Evolutionary conservation across 768 basidiomycete species (phyloP).

Genomic region (Boletus bicolor): DNA sequence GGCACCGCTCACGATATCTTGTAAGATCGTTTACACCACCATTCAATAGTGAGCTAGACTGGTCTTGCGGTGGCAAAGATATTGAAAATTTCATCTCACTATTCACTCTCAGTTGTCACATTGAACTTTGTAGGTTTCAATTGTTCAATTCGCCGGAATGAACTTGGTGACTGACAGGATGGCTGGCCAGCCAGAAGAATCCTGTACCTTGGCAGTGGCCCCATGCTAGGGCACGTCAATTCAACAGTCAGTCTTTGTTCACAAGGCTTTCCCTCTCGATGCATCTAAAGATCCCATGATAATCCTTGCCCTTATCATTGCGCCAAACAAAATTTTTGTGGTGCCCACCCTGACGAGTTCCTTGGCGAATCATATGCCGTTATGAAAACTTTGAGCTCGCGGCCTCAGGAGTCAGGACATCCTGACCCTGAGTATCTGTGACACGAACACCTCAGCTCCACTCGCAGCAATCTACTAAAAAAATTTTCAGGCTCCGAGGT

Average conservation of each 20-base stretch:
- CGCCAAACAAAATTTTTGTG: background rate
- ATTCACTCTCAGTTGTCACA: background rate
- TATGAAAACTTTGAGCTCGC: conserved; percentile 13
- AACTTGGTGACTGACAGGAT: background rate
- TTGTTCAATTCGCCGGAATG: background rate
- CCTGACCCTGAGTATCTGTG: conserved; percentile 19
- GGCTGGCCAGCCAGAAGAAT: background rate
- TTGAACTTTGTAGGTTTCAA: conserved; percentile 2
- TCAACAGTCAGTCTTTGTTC: background rate
- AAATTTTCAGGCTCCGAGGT: background rate
- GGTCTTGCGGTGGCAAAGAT: background rate
- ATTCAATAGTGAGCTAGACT: background rate
- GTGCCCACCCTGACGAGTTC: background rate
- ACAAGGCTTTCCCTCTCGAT: background rate
- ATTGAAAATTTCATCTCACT: background rate
- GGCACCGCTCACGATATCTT: background rate
- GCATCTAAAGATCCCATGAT: too few species aligned
- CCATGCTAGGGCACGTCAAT: background rate
- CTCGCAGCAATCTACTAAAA: background rate
- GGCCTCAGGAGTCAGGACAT: conserved; percentile 9
- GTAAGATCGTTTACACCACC: background rate
- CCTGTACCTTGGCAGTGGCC: background rate
- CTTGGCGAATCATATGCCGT: background rate
- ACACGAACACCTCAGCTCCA: background rate
- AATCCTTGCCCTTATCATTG: background rate